Percentiles rank a stretch among this genome's conserved stretches.
Conservation (phyloP, 2,329 filamentous ascomycete species). For the Phaeosphaeria sp. region DNA sequence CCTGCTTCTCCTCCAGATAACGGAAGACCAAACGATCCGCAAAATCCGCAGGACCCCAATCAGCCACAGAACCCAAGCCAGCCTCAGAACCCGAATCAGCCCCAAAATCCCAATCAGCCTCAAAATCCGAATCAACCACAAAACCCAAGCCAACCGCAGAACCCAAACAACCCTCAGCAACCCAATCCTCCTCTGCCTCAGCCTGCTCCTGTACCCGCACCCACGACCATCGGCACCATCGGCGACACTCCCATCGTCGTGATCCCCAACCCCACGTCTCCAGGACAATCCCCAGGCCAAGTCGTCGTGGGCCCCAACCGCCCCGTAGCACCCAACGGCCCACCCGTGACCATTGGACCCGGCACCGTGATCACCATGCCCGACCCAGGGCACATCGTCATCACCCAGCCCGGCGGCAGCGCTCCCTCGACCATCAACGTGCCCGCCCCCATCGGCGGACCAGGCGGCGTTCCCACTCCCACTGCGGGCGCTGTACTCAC, state of each 20-base stretch:
- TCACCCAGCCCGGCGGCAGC: slow-evolving; percentile 7
- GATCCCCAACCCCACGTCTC: slow-evolving; percentile 7
- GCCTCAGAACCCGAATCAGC: not conserved
- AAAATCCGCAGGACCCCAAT: not conserved
- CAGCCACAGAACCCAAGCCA: slow-evolving; percentile 1
- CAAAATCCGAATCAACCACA: slow-evolving; percentile 5
- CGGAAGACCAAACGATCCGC: slow-evolving; percentile 1
- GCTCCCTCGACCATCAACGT: slow-evolving; percentile 17
- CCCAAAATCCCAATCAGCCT: slow-evolving; percentile 2
- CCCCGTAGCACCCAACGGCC: slow-evolving; percentile 11
- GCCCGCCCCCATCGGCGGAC: slow-evolving; percentile 7
- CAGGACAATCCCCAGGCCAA: slow-evolving; percentile 4
- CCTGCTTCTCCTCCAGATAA: not conserved
- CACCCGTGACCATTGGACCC: slow-evolving; percentile 12
- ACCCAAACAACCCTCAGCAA: slow-evolving; percentile 2
- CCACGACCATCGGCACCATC: slow-evolving; percentile 16
- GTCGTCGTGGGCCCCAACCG: slow-evolving; percentile 14
- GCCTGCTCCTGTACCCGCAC: slow-evolving; percentile 1
- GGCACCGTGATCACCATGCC: slow-evolving; percentile 10
- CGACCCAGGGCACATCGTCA: slow-evolving; percentile 10
- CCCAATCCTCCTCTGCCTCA: not conserved
- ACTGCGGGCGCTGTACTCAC: slow-evolving; percentile 17
- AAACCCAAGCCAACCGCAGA: not conserved
- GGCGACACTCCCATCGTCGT: slow-evolving; percentile 17
- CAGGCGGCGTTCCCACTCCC: slow-evolving; percentile 2